Conservation (phyloP, 1,284 basidiomycete genomes). For the Wallemia hederae region DNA sequence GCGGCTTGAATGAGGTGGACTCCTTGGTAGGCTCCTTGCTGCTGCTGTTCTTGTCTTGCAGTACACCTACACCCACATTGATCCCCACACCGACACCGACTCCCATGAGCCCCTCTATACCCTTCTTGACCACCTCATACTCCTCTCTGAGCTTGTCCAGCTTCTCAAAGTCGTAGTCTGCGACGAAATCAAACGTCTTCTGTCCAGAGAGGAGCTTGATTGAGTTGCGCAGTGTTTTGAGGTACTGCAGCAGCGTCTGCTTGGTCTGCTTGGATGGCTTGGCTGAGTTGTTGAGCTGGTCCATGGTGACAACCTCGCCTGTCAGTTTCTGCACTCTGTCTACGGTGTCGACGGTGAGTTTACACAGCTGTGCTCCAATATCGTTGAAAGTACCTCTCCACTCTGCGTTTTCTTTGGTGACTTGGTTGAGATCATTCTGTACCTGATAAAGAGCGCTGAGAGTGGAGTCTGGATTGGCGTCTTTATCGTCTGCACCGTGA, state of each 20-base stretch:
- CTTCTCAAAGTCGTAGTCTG: background rate
- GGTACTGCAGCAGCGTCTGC: background rate
- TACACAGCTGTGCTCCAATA: background rate
- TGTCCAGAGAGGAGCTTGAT: background rate
- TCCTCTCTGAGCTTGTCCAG: background rate
- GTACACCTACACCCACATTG: too few species aligned
- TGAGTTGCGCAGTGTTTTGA: background rate
- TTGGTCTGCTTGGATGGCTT: background rate
- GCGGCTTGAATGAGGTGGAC: background rate
- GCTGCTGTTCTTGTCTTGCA: too few species aligned
- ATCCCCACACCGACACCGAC: background rate
- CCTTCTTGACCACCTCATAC: background rate
- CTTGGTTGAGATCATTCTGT: background rate
- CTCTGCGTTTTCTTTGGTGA: background rate
- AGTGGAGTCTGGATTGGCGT: too few species aligned
- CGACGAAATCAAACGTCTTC: background rate
- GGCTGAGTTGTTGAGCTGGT: background rate
- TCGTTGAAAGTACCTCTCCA: background rate
- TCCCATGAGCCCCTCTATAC: background rate
- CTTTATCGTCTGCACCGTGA: too few species aligned
- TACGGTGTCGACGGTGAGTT: background rate
- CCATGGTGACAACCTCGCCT: background rate
- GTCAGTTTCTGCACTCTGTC: background rate
- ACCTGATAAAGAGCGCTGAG: background rate
- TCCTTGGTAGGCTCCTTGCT: too few species aligned